These are phyloP conservation scores for Thermochaetoides thermophila DNA, from an alignment of 495 filamentous ascomycete genomes.

Conservation along the genomic window DNA sequence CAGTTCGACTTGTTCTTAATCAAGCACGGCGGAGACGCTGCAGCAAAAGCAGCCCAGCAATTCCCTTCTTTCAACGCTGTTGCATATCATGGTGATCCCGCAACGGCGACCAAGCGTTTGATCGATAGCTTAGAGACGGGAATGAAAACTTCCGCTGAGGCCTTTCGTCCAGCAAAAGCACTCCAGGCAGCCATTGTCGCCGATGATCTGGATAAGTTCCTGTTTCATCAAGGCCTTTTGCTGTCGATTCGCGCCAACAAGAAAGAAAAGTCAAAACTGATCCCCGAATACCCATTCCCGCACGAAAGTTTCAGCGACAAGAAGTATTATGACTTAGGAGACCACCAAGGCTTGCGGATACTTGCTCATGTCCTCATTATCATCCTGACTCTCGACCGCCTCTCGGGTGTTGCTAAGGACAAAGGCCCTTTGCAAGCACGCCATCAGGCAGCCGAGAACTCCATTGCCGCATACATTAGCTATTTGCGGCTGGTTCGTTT, in stretches of 20 bases:
- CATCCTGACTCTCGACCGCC: slow-evolving; percentile 32
- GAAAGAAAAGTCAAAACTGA: slow-evolving; percentile 31
- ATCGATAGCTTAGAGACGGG: slow-evolving; percentile 36
- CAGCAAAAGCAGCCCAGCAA: slow-evolving; percentile 22
- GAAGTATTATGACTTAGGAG: slow-evolving; percentile 34
- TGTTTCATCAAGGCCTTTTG: slow-evolving; percentile 42
- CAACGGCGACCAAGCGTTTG: slow-evolving; percentile 33
- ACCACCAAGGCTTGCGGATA: slow-evolving; percentile 44
- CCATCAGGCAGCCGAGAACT: slow-evolving; percentile 37
- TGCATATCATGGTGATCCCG: slow-evolving; percentile 36
- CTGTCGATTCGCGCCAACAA: slow-evolving; percentile 39
- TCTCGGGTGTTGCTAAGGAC: slow-evolving; percentile 30
- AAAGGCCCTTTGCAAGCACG: slow-evolving; percentile 11
- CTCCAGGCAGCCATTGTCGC: slow-evolving; percentile 53
- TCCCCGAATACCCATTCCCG: slow-evolving; percentile 20
- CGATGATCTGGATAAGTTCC: slow-evolving; percentile 39
- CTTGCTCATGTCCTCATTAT: slow-evolving; percentile 44
- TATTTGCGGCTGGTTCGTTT: slow-evolving; percentile 54
- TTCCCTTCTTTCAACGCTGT: slow-evolving; percentile 38
- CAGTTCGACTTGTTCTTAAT: slow-evolving; percentile 50
- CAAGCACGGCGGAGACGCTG: slow-evolving; percentile 28
- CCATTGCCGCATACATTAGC: slow-evolving; percentile 70
- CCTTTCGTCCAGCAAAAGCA: slow-evolving; percentile 42
- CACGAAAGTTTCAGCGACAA: slow-evolving; percentile 18
- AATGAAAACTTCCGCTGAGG: slow-evolving; percentile 30